These are phyloP conservation scores for Diaporthe ampelina DNA, from an alignment of 2,329 filamentous ascomycete species.

Conservation along the genomic window DNA sequence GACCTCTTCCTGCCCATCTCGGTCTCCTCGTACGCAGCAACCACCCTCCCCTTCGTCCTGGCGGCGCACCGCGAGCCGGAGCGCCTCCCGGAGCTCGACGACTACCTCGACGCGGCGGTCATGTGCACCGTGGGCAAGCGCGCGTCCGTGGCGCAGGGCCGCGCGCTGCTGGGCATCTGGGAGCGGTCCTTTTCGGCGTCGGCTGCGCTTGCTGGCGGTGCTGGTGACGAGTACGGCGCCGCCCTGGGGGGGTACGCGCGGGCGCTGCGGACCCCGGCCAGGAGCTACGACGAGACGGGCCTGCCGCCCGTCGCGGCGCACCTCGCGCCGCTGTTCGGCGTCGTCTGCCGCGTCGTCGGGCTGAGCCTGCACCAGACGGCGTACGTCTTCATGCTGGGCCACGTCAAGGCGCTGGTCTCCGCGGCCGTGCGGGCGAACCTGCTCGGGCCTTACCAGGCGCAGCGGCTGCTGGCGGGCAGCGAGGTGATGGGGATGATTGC, in stretches of 20 bases:
- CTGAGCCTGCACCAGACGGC: conserved; percentile 74
- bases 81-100: conserved; percentile 73
- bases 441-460: conserved; percentile 85
- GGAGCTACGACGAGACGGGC: conserved; percentile 41
- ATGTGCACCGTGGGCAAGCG: conserved; percentile 84
- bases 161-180: conserved; percentile 82
- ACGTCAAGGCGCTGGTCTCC: conserved; percentile 81
- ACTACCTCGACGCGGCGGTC: conserved; percentile 81
- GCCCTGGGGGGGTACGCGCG: conserved; percentile 38
- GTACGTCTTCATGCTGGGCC: conserved; percentile 82
- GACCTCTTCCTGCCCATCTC: conserved; percentile 78
- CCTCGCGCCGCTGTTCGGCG: conserved; percentile 79
- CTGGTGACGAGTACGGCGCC: conserved; percentile 28
- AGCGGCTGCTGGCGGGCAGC: conserved; percentile 76
- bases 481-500: conserved; percentile 71
- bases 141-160: conserved; percentile 81
- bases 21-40: conserved; percentile 78
- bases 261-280: conserved; percentile 29
- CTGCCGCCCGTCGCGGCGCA: conserved; percentile 70
- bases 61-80: conserved; percentile 72
- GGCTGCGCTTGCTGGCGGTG: conserved; percentile 44
- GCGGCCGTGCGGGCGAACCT: conserved; percentile 83
- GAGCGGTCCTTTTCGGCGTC: conserved; percentile 74
- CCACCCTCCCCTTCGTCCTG: conserved; percentile 81
- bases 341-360: conserved; percentile 72